Percentiles rank a stretch among this genome's conserved stretches.
Conservation (phyloP, 1,284 basidiomycete species). For the Trametes hirsuta region DNA sequence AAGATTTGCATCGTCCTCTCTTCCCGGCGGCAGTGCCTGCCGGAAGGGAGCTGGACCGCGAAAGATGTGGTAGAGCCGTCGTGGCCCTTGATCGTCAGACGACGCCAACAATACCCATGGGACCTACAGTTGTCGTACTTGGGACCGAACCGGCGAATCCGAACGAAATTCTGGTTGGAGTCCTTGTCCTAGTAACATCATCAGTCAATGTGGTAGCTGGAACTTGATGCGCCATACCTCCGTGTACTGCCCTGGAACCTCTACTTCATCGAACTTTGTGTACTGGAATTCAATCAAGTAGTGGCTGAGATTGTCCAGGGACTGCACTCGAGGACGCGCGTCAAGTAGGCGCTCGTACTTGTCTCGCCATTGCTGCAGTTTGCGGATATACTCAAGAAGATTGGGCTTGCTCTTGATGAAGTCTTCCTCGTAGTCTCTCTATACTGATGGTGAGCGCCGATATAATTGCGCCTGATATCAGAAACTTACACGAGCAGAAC, state of each 20-base stretch:
- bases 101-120: slow-evolving; percentile 87
- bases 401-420: slow-evolving; percentile 84
- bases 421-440: slow-evolving; percentile 93
- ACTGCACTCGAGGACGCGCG: slow-evolving; percentile 80
- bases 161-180: slow-evolving; percentile 89
- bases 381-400: slow-evolving; percentile 87
- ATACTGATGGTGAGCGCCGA: slow-evolving; percentile 5
- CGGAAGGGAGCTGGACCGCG: slow-evolving; percentile 89
- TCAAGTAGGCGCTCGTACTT: slow-evolving; percentile 89
- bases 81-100: slow-evolving; percentile 91
- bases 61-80: slow-evolving; percentile 92
- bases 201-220: background rate
- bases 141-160: slow-evolving; percentile 90
- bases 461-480: background rate
- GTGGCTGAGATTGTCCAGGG: slow-evolving; percentile 91
- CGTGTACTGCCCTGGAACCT: slow-evolving; percentile 98
- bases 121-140: slow-evolving; percentile 90
- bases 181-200: slow-evolving; percentile 80
- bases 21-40: slow-evolving; percentile 89
- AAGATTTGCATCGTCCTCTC: slow-evolving; percentile 93
- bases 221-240: slow-evolving; percentile 57
- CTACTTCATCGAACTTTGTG: slow-evolving; percentile 97
- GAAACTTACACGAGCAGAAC: slow-evolving; percentile 63
- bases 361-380: slow-evolving; percentile 93
- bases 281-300: slow-evolving; percentile 99